phyloP scores from a whole-genome alignment of 352 stramenopile genomes.

The Globisporangium yorkense region DNA sequence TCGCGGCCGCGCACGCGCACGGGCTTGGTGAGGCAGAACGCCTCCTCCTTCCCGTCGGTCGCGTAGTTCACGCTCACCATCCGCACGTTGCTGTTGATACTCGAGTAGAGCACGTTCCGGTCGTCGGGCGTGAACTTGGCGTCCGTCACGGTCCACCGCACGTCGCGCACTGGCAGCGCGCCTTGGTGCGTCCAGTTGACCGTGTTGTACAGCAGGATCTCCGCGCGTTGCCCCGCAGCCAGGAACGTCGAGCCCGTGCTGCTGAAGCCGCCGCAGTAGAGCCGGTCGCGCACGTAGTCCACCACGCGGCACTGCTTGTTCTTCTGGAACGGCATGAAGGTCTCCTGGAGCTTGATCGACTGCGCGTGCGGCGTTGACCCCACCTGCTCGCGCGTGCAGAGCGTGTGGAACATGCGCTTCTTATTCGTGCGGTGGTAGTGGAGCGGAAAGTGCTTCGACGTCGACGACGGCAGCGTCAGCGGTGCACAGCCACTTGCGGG shows the following conservation, averaged over 20 bases:
- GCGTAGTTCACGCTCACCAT: constrained; percentile 69
- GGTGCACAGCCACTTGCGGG: not conserved
- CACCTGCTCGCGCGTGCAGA: constrained; percentile 64
- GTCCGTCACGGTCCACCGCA: constrained; percentile 82
- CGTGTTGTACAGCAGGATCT: constrained; percentile 75
- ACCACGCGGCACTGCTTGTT: constrained; percentile 73
- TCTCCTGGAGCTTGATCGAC: constrained; percentile 68
- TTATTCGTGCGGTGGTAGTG: constrained; percentile 23
- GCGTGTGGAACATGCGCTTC: constrained; percentile 49
- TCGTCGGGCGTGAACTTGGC: constrained; percentile 79
- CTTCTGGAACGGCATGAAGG: constrained; percentile 75
- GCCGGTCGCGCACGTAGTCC: constrained; percentile 56
- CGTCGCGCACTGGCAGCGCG: constrained; percentile 52
- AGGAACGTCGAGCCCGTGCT: constrained; percentile 63
- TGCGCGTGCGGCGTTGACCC: constrained; percentile 55
- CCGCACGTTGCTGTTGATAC: constrained; percentile 76
- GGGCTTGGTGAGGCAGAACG: constrained; percentile 36
- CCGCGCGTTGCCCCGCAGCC: constrained; percentile 53
- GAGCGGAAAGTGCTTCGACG: constrained; percentile 11
- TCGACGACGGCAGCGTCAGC: constrained; percentile 11
- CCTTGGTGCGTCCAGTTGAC: constrained; percentile 50
- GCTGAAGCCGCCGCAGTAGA: constrained; percentile 82
- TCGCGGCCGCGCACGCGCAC: constrained; percentile 20
- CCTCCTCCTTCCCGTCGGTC: constrained; percentile 37
- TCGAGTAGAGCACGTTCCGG: constrained; percentile 68